A percentile compares a stretch with the other conserved stretches of the same genome.
phyloP scores from a whole-genome alignment of 495 filamentous ascomycete genomes.

The Hypoxylon rickii region DNA sequence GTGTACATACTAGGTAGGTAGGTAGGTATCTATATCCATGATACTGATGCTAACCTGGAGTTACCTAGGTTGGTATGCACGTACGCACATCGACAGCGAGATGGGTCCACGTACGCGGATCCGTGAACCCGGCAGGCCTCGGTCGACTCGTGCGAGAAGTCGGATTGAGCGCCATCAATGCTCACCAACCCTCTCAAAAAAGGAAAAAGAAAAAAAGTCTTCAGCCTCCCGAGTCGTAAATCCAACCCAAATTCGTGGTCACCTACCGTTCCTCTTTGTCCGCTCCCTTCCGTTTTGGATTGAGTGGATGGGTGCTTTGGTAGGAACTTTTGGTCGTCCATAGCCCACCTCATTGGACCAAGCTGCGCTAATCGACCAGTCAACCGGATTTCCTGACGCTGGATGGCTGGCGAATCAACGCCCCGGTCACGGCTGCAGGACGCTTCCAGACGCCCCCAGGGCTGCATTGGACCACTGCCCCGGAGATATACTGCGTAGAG shows the following conservation, averaged over 20 bases:
- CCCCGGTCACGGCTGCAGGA: conserved; percentile 13
- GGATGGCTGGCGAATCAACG: background rate
- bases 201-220: too few species aligned
- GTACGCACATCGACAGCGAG: too few species aligned
- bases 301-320: background rate
- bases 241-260: background rate
- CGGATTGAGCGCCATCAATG: too few species aligned
- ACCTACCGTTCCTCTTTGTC: background rate
- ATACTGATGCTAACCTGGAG: too few species aligned
- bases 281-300: conserved; percentile 4
- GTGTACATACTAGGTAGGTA: too few species aligned
- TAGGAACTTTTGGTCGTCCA: conserved; percentile 6
- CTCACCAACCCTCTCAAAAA: background rate
- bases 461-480: conserved; percentile 8
- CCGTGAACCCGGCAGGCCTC: too few species aligned
- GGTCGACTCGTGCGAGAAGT: too few species aligned
- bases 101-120: too few species aligned
- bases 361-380: background rate
- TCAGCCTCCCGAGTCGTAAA: too few species aligned
- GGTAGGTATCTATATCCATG: too few species aligned
- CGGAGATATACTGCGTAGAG: conserved; percentile 1
- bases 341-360: conserved; percentile 11
- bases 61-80: too few species aligned
- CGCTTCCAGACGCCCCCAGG: too few species aligned
- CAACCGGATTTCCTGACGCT: background rate